Evolutionary conservation across 1,284 basidiomycete species (phyloP).

Genomic region (Austroboletus olivaceoglutinosus): DNA sequence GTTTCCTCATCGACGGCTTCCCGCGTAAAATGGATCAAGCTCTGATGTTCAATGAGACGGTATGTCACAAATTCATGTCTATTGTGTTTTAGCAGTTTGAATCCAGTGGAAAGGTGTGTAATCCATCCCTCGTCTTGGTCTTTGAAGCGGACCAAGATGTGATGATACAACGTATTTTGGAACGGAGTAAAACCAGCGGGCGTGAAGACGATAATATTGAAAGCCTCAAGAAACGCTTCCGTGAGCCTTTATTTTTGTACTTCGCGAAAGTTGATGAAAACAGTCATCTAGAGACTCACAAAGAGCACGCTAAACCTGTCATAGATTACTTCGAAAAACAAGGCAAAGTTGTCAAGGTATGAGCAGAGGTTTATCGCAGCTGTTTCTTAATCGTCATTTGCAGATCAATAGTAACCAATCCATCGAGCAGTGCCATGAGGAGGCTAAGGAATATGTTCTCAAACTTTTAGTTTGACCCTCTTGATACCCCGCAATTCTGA

Average conservation of each 20-base stretch:
- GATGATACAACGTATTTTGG: conserved; percentile 83
- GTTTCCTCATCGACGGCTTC: conserved; percentile 97
- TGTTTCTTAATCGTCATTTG: conserved; percentile 2
- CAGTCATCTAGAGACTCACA: conserved; percentile 71
- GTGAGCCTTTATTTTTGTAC: conserved; percentile 45
- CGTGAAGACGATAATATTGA: conserved; percentile 94
- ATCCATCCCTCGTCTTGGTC: conserved; percentile 81
- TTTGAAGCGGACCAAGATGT: conserved; percentile 84
- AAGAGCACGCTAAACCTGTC: conserved; percentile 94
- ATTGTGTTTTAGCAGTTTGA: not conserved
- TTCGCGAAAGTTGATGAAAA: conserved; percentile 1
- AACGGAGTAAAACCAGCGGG: conserved; percentile 92
- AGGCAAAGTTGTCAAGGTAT: conserved; percentile 69
- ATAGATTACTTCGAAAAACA: conserved; percentile 79
- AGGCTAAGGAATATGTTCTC: conserved; percentile 56
- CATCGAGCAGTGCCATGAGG: conserved; percentile 71
- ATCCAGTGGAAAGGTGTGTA: conserved; percentile 57
- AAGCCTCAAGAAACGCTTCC: conserved; percentile 95
- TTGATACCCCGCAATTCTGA: conserved; percentile 16
- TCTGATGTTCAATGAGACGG: conserved; percentile 85
- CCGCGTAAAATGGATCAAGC: conserved; percentile 97
- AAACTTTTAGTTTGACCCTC: conserved; percentile 38
- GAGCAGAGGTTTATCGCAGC: not conserved
- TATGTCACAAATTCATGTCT: conserved; percentile 38
- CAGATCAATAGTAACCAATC: conserved; percentile 80